These are phyloP conservation scores for Elaeis guineensis DNA, from an alignment of 176 grass and related monocot genomes.

Conservation along the genomic window DNA sequence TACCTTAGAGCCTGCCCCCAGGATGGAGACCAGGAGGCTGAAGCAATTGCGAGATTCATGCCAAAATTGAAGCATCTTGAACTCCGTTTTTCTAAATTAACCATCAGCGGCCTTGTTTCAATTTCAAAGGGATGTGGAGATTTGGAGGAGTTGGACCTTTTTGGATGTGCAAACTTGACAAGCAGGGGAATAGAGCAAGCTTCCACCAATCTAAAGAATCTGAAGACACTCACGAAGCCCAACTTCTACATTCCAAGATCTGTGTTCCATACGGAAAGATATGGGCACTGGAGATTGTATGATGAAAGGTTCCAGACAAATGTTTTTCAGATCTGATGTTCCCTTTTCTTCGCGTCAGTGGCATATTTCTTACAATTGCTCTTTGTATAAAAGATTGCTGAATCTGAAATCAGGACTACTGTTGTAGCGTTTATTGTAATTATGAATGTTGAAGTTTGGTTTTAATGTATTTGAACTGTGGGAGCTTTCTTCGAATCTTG, in stretches of 20 bases:
- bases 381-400: no score
- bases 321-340: conserved; percentile 67
- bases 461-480: no score
- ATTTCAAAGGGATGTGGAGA: conserved; percentile 57
- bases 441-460: no score
- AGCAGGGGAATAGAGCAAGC: conserved; percentile 65
- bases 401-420: no score
- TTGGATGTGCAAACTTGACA: conserved; percentile 68
- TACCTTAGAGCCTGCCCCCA: conserved; percentile 75
- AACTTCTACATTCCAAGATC: conserved; percentile 88
- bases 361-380: no score
- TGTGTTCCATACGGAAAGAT: conserved; percentile 58
- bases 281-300: conserved; percentile 81
- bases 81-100: conserved; percentile 75
- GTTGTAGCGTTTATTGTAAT: no score
- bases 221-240: conserved; percentile 47
- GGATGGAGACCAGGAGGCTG: conserved; percentile 73
- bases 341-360: no score
- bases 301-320: conserved; percentile 93
- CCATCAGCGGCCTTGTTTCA: conserved; percentile 32
- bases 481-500: no score
- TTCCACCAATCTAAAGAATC: conserved; percentile 44
- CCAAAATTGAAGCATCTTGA: conserved; percentile 74
- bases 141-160: conserved; percentile 64
- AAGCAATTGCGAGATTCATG: conserved; percentile 69